phyloP scores from a whole-genome alignment of 306 rosid genomes.

The Lotus japonicus region DNA sequence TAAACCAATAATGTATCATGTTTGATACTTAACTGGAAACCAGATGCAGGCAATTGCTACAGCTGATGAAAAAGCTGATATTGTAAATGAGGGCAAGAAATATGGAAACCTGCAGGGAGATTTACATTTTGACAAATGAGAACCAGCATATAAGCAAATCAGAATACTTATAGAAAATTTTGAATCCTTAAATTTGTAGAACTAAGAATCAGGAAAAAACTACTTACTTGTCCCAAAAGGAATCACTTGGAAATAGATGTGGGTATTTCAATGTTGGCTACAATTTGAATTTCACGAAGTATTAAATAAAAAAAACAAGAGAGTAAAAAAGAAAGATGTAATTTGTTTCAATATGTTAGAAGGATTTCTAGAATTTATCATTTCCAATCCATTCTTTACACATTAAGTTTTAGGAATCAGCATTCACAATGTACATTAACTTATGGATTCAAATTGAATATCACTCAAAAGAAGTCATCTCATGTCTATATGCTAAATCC shows the following conservation, averaged over 20 bases:
- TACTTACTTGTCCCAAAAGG: constrained; percentile 69
- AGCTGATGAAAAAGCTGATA: constrained; percentile 23
- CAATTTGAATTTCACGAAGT: neutral
- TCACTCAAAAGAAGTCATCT: no score
- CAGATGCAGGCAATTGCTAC: constrained; percentile 35
- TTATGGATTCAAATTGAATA: no score
- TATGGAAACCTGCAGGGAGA: constrained; percentile 36
- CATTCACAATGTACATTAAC: no score
- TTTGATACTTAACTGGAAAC: constrained; percentile 33
- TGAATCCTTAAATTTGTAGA: neutral
- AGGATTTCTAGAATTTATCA: no score
- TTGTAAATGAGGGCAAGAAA: constrained; percentile 27
- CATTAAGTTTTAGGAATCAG: no score
- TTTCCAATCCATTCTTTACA: no score
- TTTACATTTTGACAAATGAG: neutral
- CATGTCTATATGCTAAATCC: no score
- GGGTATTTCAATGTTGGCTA: constrained; percentile 81
- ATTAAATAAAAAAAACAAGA: neutral
- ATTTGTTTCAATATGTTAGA: neutral
- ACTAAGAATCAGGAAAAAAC: neutral
- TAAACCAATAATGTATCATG: neutral
- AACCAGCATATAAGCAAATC: neutral
- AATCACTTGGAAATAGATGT: constrained; percentile 46
- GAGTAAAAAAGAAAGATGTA: neutral
- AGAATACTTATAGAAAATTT: neutral